phyloP scores from a whole-genome alignment of 495 filamentous ascomycete genomes.

The Penicillium antarcticum region DNA sequence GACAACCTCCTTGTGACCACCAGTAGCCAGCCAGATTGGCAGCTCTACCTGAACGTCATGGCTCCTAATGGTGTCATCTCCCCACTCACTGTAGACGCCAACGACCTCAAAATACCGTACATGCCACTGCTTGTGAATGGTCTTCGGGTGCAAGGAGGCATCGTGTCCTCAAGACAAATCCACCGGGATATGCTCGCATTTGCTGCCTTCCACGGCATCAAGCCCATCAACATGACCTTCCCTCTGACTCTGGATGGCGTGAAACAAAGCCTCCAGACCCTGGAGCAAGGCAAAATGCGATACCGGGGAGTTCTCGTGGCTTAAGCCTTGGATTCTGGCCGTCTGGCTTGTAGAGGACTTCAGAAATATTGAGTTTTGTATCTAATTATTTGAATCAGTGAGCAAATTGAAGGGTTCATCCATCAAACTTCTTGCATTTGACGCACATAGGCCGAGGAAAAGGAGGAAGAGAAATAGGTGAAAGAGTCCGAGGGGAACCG shows the following conservation, averaged over 20 bases:
- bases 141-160: constrained; percentile 49
- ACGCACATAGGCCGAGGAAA: too few species aligned
- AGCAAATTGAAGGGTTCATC: too few species aligned
- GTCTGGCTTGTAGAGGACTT: too few species aligned
- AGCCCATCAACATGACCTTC: constrained; percentile 54
- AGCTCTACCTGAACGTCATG: constrained; percentile 35
- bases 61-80: constrained; percentile 47
- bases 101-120: constrained; percentile 53
- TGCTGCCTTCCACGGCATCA: constrained; percentile 51
- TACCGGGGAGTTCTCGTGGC: constrained; percentile 53
- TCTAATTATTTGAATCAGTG: too few species aligned
- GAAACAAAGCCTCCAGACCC: constrained; percentile 45
- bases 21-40: constrained; percentile 41
- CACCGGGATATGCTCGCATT: constrained; percentile 58
- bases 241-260: constrained; percentile 55
- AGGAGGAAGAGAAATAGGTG: neutral
- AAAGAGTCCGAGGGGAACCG: neutral
- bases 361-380: too few species aligned
- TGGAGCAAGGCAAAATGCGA: constrained; percentile 55
- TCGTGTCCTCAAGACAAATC: constrained; percentile 47
- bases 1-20: constrained; percentile 50
- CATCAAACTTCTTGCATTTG: too few species aligned
- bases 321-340: neutral
- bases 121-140: constrained; percentile 44
- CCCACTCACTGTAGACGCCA: constrained; percentile 46